Evolutionary conservation across 2,329 filamentous ascomycete genomes (phyloP).

Genomic region (Ascochyta lentis): DNA sequence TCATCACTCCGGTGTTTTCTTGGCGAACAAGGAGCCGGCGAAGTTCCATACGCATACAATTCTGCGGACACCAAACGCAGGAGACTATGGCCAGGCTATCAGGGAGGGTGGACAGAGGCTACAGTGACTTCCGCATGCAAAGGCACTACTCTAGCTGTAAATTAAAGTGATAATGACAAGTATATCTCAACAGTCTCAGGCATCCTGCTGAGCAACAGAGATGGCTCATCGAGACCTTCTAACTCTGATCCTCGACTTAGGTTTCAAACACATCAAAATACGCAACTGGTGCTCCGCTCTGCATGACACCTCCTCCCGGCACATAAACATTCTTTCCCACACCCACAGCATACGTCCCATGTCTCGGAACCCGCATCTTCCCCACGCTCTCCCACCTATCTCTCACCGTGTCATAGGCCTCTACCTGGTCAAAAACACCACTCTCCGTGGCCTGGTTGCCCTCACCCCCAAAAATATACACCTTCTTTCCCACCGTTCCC

Average conservation of each 20-base stretch:
- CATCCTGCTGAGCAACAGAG: too few species aligned
- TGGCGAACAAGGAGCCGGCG: slow-evolving; percentile 74
- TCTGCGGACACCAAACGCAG: slow-evolving; percentile 73
- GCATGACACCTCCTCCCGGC: slow-evolving; percentile 30
- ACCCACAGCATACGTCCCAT: slow-evolving; percentile 35
- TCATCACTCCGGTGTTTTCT: slow-evolving; percentile 79
- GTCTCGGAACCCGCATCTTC: slow-evolving; percentile 32
- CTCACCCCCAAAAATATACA: slow-evolving; percentile 37
- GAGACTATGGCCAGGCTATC: slow-evolving; percentile 73
- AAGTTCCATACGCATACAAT: slow-evolving; percentile 83
- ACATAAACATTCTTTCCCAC: slow-evolving; percentile 31
- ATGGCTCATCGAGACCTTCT: too few species aligned
- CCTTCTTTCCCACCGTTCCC: slow-evolving; percentile 24
- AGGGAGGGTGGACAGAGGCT: slow-evolving; percentile 36
- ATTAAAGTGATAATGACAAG: not conserved
- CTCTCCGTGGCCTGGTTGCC: not conserved
- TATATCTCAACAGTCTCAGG: too few species aligned
- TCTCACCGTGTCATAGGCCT: slow-evolving; percentile 4
- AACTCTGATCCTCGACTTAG: not conserved
- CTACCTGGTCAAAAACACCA: slow-evolving; percentile 3
- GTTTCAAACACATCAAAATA: slow-evolving; percentile 28
- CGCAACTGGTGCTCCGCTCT: slow-evolving; percentile 22
- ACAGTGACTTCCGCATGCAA: not conserved
- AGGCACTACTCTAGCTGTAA: not conserved
- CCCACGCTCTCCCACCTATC: slow-evolving; percentile 26